Conservation (phyloP, 1,284 basidiomycete genomes). For the Puccinia coronata region DNA sequence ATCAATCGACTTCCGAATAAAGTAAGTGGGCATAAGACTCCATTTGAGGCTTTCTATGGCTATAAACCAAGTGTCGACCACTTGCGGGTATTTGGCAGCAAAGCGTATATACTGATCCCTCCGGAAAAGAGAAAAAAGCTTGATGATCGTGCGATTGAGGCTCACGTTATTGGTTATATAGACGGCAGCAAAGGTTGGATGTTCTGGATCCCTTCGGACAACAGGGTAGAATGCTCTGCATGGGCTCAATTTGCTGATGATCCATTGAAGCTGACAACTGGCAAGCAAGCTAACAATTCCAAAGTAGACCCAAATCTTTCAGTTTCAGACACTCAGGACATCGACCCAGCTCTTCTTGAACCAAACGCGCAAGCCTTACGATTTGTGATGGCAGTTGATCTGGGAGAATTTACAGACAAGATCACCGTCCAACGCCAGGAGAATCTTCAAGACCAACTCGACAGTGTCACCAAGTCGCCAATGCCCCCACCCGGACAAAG, state of each 20-base stretch:
- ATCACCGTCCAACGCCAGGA: neutral
- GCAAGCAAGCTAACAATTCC: neutral
- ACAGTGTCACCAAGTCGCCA: neutral
- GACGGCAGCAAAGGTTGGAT: constrained; percentile 20
- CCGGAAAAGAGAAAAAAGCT: neutral
- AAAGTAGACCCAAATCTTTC: neutral
- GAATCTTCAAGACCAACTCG: neutral
- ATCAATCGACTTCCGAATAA: constrained; percentile 4
- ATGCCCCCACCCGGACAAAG: neutral
- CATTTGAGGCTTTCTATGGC: neutral
- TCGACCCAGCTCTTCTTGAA: neutral
- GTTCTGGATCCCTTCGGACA: neutral
- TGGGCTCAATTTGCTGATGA: constrained; percentile 15
- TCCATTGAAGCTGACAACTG: neutral
- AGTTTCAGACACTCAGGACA: no score
- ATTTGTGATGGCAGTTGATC: neutral
- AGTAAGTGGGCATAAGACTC: neutral
- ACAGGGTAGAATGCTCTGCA: neutral
- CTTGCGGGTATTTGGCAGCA: neutral
- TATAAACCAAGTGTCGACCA: neutral
- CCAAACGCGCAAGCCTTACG: neutral
- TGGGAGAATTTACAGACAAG: neutral
- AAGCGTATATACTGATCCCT: neutral
- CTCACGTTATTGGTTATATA: constrained; percentile 13
- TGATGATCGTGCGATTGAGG: neutral